These are phyloP conservation scores for Rubroshorea leprosula DNA, from an alignment of 345 rosid genomes.

Conservation along the genomic window DNA sequence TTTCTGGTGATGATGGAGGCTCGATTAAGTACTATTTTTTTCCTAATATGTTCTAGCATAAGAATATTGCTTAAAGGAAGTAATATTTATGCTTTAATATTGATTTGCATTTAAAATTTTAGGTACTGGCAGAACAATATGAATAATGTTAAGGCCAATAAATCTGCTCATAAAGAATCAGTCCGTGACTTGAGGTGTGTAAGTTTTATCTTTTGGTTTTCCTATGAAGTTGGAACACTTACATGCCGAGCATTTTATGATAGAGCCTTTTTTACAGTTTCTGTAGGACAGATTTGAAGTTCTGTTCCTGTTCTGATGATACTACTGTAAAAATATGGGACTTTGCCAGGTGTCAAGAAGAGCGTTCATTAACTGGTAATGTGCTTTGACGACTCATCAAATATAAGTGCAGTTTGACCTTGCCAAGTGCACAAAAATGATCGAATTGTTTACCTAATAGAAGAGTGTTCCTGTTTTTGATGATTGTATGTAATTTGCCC, in stretches of 20 bases:
- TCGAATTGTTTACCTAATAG: background rate
- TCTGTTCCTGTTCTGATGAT: conserved; percentile 97
- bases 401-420: conserved; percentile 3
- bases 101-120: conserved; percentile 9
- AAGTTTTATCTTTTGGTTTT: background rate
- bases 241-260: conserved; percentile 12
- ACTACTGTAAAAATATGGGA: conserved; percentile 98
- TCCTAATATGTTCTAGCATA: background rate
- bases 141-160: conserved; percentile 96
- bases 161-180: conserved; percentile 95
- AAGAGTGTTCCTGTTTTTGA: background rate
- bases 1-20: conserved; percentile 99
- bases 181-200: conserved; percentile 79
- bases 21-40: conserved; percentile 60
- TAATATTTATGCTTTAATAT: background rate
- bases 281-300: conserved; percentile 95
- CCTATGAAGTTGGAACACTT: background rate
- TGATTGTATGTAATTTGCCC: background rate
- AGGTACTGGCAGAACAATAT: conserved; percentile 99
- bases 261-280: conserved; percentile 54
- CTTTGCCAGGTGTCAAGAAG: conserved; percentile 91
- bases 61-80: background rate
- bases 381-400: conserved; percentile 28
- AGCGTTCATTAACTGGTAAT: conserved; percentile 87
- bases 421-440: background rate